Conservation (phyloP, 2,329 filamentous ascomycete genomes). For the Aureobasidium sp. region DNA sequence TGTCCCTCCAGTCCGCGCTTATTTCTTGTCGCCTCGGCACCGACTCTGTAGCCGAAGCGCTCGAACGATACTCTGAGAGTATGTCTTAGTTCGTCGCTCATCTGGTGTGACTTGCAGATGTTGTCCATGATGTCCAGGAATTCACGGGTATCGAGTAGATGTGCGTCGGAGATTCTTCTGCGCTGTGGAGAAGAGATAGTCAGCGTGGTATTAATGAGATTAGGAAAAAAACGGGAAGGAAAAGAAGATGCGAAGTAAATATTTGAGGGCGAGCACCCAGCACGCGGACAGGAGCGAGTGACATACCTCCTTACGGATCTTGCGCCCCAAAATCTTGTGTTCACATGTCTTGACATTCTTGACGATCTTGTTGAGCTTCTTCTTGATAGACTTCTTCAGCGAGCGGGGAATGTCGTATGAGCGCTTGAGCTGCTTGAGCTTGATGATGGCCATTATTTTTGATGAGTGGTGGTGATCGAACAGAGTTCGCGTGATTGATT, state of each 20-base stretch:
- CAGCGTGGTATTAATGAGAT: background rate
- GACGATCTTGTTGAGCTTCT: background rate
- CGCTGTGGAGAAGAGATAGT: background rate
- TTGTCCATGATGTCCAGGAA: background rate
- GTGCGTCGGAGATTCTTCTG: background rate
- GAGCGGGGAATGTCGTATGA: background rate
- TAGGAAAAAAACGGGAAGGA: too few relatives aligned
- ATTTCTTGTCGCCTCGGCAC: background rate
- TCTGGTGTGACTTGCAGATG: background rate
- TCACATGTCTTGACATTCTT: background rate
- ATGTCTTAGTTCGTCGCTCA: background rate
- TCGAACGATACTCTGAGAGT: background rate
- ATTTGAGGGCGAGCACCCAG: too few relatives aligned
- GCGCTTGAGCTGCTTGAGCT: background rate
- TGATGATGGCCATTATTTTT: background rate
- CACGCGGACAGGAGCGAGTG: too few relatives aligned
- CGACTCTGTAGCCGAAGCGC: too few relatives aligned
- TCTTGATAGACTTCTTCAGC: conserved; percentile 4
- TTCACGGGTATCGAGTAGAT: too few relatives aligned
- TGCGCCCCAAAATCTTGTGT: background rate
- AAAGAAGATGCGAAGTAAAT: too few relatives aligned
- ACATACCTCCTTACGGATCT: background rate
- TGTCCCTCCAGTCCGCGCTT: background rate
- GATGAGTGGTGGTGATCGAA: background rate
- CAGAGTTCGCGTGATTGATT: background rate